Percentiles rank a stretch among this genome's conserved stretches.
Evolutionary conservation across 352 stramenopile genomes (phyloP).

Genomic region (Phytopythium vexans): DNA sequence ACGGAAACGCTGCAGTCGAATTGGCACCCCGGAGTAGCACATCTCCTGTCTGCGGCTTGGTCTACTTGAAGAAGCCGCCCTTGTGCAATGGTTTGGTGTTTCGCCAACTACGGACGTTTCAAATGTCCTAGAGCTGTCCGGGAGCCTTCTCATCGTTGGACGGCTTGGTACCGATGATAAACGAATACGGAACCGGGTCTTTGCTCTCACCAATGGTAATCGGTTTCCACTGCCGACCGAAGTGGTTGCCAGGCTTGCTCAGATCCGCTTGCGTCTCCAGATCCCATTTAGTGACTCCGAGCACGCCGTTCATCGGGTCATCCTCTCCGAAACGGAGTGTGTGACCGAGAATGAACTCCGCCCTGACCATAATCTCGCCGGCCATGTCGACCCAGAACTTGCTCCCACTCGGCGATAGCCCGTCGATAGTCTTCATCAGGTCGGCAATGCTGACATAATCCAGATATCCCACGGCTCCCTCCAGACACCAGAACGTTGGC

Average conservation of each 20-base stretch:
- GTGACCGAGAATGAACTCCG: slow-evolving; percentile 18
- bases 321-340: slow-evolving; percentile 43
- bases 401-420: slow-evolving; percentile 38
- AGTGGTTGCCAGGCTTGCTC: slow-evolving; percentile 21
- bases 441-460: slow-evolving; percentile 29
- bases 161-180: slow-evolving; percentile 4
- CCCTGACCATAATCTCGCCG: slow-evolving; percentile 15
- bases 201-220: slow-evolving; percentile 8
- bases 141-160: slow-evolving; percentile 3
- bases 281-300: slow-evolving; percentile 30
- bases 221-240: slow-evolving; percentile 39
- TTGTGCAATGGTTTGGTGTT: slow-evolving; percentile 9
- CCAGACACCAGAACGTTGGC: slow-evolving; percentile 55
- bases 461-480: slow-evolving; percentile 53
- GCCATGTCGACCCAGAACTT: slow-evolving; percentile 49
- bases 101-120: too few relatives aligned
- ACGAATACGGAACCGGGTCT: background rate
- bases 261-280: slow-evolving; percentile 31
- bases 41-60: too few relatives aligned
- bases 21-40: too few relatives aligned
- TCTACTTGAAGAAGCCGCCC: too few relatives aligned
- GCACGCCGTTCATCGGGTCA: slow-evolving; percentile 35
- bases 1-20: too few relatives aligned
- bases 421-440: slow-evolving; percentile 49
- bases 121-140: background rate